Conservation (phyloP, 2,329 filamentous ascomycete genomes). For the Epichloe bromicola region DNA sequence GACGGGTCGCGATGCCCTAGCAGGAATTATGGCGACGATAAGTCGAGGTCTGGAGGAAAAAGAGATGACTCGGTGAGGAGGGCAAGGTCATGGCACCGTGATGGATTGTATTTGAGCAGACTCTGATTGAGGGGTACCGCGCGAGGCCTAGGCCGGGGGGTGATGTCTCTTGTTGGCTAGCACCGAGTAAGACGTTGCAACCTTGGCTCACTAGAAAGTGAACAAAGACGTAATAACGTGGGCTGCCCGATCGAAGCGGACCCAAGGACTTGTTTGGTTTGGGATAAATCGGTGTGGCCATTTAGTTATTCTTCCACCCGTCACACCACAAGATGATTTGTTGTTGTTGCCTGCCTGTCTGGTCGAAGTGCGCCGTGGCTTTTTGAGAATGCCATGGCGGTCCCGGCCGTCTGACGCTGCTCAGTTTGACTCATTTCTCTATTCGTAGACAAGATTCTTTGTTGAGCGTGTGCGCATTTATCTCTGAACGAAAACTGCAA, state of each 20-base stretch:
- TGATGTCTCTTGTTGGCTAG: conserved; percentile 2
- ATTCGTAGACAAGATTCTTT: background rate
- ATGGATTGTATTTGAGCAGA: conserved; percentile 29
- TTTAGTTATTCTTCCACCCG: background rate
- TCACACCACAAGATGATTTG: background rate
- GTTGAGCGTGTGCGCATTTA: background rate
- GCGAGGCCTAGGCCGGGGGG: background rate
- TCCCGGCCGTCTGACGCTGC: background rate
- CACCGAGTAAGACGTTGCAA: conserved; percentile 11
- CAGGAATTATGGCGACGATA: conserved; percentile 14
- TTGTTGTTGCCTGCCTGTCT: background rate
- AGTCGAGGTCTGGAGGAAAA: conserved; percentile 23
- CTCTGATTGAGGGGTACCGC: conserved; percentile 27
- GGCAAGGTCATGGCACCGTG: conserved; percentile 23
- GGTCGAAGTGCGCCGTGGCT: background rate
- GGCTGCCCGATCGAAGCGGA: conserved; percentile 10
- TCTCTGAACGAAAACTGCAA: background rate
- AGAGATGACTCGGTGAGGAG: conserved; percentile 29
- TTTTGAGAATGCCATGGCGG: background rate
- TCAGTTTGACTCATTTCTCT: background rate
- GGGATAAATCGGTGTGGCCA: background rate
- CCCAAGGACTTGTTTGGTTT: background rate
- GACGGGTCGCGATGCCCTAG: conserved; percentile 3
- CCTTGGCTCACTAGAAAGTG: background rate
- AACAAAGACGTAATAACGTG: conserved; percentile 8